Evolutionary conservation across 192 early-diverging fungal genomes (phyloP), one percentile per base, ranked within the genome.

Genomic region (Linderina pennispora): DNA sequence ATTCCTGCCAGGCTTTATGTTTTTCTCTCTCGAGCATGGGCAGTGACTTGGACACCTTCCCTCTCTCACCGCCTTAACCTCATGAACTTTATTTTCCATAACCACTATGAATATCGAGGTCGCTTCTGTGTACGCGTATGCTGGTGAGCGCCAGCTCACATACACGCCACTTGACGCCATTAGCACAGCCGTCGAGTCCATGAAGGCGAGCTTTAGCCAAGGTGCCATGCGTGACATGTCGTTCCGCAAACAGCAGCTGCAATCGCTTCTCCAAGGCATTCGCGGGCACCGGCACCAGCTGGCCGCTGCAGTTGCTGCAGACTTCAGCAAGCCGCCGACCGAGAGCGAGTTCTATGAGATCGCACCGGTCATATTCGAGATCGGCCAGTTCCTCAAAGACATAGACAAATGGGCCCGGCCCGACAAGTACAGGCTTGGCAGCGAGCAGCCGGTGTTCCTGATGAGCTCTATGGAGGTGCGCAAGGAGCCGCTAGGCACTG

Each of bases 401-500:
- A 39, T 90, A 2, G 80, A 87, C 32, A 50, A 53, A 23, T 77
- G 83, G 68, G 64, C 74, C 8, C 56, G 62, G 32, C 73, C 79
- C 8, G 55, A 77, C 10, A 28, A 51, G 21, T 56, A 73, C 38
- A 57, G 23, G 11, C 15, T 54, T 26, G 47, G 53, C 2, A 23
- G 59, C 33, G 36, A 51, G 36, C 58, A 73, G 23, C 40, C 76
- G 3, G 41, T 65, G 6, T 68, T 80, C 40, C 37, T 51, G 21
- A 11, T 81, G 28, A 74, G 81, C 55, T 63, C 49, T 13, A 39
- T 61, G 24, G 58, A 75, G 26, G 59, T 84, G 34, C 81, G 84
- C 31, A 80, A 74, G 38, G 86, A 89, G 15, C 92, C 95, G 3
- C 63, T 84, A 43, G 92, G 92, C 44, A 74, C 85, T 8, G 82